Evolutionary conservation across 2,329 filamentous ascomycete genomes (phyloP), one percentile per base, ranked within the genome.

Genomic region (Aspergillus caelatus): DNA sequence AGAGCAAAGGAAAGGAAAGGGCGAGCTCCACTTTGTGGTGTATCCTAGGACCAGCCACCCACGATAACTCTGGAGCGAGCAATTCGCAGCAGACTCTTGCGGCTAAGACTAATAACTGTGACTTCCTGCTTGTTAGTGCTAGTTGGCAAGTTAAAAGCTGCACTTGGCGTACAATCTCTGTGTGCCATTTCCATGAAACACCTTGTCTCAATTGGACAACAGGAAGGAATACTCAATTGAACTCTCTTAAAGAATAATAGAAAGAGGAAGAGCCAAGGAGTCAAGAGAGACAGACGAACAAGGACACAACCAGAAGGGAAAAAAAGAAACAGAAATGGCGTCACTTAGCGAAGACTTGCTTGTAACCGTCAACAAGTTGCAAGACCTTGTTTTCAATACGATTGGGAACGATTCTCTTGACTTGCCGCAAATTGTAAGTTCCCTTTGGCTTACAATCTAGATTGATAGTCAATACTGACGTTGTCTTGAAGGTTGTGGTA

Each of bases 351-450:
- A 99, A 81, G 94, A 99, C 81, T 85, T 99, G 81, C 88, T 99
- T 78, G 89, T 88, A 72, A 96, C 93, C 69, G 95, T 99, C 83
- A 99, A 99, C 85, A 96, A 96, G 85, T 86, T 99, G 75, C 95
- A 99, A 81, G 95, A 98, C 81, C 83, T 99, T 76, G 95, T 99
- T 75, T 99, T 99, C 85, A 99, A 99, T 83, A 99, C 95, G 71
- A 99, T 99, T 80, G 95, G 95, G 81, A 98, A 94, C 84, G 95
- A 99, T 80, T 98, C 94, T 59, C 87, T 99, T 65, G 95, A 99
- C 81, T 84, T 99, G 62, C 95, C 95, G 63, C 95, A 99, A 83
- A 99, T 99, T 86, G 95, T 97, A 89, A 76, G 89, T 83, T 21
- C 41, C 28, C 14, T 41, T 39, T 48, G 30, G 7, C 23, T 7